These are phyloP conservation scores for Sphaerosporella brunnea DNA, from an alignment of 495 filamentous ascomycete species.

Conservation along the genomic window DNA sequence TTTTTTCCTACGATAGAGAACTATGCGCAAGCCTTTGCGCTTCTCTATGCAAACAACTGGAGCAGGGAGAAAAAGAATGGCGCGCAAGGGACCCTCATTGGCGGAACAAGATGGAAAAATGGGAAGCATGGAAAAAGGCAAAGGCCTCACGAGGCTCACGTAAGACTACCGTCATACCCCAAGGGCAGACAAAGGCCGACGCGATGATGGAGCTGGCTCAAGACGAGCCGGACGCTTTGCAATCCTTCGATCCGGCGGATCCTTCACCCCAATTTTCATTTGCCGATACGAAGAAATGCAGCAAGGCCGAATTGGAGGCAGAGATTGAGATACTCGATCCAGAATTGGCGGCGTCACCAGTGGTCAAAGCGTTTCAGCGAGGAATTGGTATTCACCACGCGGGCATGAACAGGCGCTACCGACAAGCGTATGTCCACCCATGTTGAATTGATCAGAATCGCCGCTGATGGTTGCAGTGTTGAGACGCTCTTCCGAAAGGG, in stretches of 20 bases:
- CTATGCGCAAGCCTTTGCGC: slow-evolving; percentile 41
- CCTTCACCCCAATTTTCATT: slow-evolving; percentile 48
- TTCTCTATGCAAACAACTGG: slow-evolving; percentile 33
- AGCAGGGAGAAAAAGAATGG: slow-evolving; percentile 37
- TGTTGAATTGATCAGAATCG: no score
- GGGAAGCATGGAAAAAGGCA: slow-evolving; percentile 33
- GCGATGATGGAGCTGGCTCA: slow-evolving; percentile 35
- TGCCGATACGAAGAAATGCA: slow-evolving; percentile 39
- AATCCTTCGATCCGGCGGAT: slow-evolving; percentile 44
- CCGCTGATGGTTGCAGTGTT: slow-evolving; percentile 26
- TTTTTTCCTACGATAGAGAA: slow-evolving; percentile 58
- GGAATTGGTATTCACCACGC: slow-evolving; percentile 63
- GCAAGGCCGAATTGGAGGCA: slow-evolving; percentile 35
- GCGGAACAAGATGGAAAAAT: slow-evolving; percentile 37
- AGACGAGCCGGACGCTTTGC: slow-evolving; percentile 33
- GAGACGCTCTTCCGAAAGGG: slow-evolving; percentile 61
- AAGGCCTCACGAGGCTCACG: no score
- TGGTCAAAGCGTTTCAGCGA: slow-evolving; percentile 40
- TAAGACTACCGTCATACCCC: no score
- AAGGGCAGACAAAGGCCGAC: slow-evolving; percentile 34
- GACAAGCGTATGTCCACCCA: slow-evolving; percentile 34
- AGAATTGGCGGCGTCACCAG: slow-evolving; percentile 30
- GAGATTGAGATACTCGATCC: slow-evolving; percentile 23
- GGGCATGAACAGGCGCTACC: slow-evolving; percentile 59
- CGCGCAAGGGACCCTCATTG: slow-evolving; percentile 40